phyloP scores from a whole-genome alignment of 768 basidiomycete species.

The Lyophyllum decastes region DNA sequence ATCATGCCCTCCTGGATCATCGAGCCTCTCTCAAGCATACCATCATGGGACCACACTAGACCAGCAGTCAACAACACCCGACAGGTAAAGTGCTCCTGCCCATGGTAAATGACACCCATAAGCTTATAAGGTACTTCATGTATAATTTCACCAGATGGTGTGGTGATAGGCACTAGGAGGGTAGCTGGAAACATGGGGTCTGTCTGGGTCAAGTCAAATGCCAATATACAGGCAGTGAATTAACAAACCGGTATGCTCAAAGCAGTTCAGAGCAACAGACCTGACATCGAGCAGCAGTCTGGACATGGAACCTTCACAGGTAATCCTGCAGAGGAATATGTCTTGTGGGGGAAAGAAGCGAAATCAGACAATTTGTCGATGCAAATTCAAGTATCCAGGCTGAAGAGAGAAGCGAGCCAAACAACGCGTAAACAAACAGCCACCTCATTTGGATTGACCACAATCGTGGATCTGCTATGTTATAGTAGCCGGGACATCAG shows the following conservation, averaged over 20 bases:
- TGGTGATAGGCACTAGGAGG: too few species aligned
- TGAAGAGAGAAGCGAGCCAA: too few species aligned
- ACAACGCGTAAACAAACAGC: too few species aligned
- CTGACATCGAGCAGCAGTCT: not conserved
- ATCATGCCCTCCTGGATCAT: not conserved
- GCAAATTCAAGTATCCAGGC: too few species aligned
- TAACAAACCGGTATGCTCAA: not conserved
- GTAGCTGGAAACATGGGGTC: too few species aligned
- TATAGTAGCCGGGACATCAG: too few species aligned
- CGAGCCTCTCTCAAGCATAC: not conserved
- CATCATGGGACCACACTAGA: conserved; percentile 1
- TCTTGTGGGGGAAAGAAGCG: not conserved
- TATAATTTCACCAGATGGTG: too few species aligned
- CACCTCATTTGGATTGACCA: too few species aligned
- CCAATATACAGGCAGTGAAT: not conserved
- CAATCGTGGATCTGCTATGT: too few species aligned
- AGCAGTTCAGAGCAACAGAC: not conserved
- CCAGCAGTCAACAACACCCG: not conserved
- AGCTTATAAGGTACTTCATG: not conserved
- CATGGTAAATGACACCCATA: conserved; percentile 4
- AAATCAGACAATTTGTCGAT: not conserved
- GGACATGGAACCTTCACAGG: not conserved
- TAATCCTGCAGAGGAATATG: not conserved
- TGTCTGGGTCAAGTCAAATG: not conserved
- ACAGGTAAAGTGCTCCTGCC: conserved; percentile 1